phyloP scores from a whole-genome alignment of 495 filamentous ascomycete species.

The Talaromyces borbonicus region DNA sequence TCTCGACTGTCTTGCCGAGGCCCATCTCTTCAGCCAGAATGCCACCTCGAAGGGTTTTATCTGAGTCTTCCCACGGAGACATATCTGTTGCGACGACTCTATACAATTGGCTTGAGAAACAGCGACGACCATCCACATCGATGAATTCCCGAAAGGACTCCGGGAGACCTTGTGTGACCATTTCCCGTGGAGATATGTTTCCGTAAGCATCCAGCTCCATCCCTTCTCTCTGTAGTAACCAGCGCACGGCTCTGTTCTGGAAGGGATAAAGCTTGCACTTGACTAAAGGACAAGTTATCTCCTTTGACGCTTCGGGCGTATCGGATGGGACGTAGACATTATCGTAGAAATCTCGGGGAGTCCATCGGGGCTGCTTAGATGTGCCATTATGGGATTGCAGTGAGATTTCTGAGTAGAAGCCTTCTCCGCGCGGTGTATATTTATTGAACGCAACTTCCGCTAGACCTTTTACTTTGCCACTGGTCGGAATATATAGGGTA shows the following conservation, averaged over 20 bases:
- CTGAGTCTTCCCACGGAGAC: constrained; percentile 30
- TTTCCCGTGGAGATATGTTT: constrained; percentile 13
- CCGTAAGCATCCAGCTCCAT: constrained; percentile 27
- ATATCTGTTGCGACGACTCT: constrained; percentile 48
- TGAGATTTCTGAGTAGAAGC: neutral
- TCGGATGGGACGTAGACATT: constrained; percentile 49
- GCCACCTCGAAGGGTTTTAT: constrained; percentile 40
- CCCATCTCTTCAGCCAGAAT: constrained; percentile 95
- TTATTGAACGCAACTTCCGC: constrained; percentile 16
- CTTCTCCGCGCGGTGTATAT: constrained; percentile 22
- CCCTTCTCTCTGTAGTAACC: constrained; percentile 56
- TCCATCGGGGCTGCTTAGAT: constrained; percentile 22
- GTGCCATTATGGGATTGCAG: neutral
- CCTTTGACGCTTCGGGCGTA: constrained; percentile 23
- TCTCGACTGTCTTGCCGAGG: constrained; percentile 86
- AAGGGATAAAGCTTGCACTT: constrained; percentile 57
- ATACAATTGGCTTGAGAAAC: constrained; percentile 55
- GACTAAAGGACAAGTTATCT: constrained; percentile 31
- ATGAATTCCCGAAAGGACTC: constrained; percentile 23
- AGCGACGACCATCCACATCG: constrained; percentile 41
- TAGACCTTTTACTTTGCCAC: constrained; percentile 12
- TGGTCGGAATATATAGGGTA: constrained; percentile 22
- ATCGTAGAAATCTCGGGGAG: constrained; percentile 54
- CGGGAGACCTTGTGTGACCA: constrained; percentile 17
- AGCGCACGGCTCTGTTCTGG: constrained; percentile 59